Evolutionary conservation across 345 rosid genomes (phyloP).

Genomic region (Gossypium turneri): DNA sequence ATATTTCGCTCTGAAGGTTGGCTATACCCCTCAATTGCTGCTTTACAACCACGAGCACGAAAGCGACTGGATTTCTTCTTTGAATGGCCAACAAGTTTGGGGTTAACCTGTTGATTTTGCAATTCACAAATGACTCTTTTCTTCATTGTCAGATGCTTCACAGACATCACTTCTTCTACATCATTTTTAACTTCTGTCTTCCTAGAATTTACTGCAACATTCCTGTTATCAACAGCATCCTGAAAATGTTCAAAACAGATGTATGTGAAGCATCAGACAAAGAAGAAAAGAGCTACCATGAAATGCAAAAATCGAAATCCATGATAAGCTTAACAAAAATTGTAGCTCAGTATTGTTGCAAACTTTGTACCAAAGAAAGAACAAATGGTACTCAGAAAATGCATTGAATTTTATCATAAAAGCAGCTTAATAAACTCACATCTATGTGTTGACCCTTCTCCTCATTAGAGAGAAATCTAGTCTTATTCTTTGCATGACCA

Average conservation of each 20-base stretch:
- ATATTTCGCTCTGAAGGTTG: conserved; percentile 25
- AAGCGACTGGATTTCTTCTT: conserved; percentile 20
- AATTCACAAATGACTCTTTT: conserved; percentile 25
- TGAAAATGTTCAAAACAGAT: conserved; percentile 18
- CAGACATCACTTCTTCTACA: conserved; percentile 28
- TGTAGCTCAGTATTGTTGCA: conserved; percentile 4
- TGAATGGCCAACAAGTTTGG: conserved; percentile 19
- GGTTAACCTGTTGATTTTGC: conserved; percentile 29
- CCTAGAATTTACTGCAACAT: conserved; percentile 14
- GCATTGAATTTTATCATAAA: background rate
- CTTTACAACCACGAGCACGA: conserved; percentile 31
- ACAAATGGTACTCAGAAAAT: background rate
- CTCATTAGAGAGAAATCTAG: conserved; percentile 33
- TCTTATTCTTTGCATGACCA: conserved; percentile 28
- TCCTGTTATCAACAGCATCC: conserved; percentile 24
- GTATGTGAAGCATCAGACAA: conserved; percentile 27
- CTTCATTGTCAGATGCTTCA: conserved; percentile 32
- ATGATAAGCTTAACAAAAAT: too few species aligned
- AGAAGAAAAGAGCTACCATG: conserved; percentile 29
- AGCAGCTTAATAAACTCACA: conserved; percentile 33
- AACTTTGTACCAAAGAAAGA: background rate
- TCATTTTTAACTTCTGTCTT: conserved; percentile 18
- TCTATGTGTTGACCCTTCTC: conserved; percentile 31
- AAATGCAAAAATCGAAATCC: conserved; percentile 21
- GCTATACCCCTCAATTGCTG: conserved; percentile 16